Evolutionary conservation across 2,329 filamentous ascomycete species (phyloP), one percentile per base, ranked within the genome.

Genomic region (Fusarium succisae): DNA sequence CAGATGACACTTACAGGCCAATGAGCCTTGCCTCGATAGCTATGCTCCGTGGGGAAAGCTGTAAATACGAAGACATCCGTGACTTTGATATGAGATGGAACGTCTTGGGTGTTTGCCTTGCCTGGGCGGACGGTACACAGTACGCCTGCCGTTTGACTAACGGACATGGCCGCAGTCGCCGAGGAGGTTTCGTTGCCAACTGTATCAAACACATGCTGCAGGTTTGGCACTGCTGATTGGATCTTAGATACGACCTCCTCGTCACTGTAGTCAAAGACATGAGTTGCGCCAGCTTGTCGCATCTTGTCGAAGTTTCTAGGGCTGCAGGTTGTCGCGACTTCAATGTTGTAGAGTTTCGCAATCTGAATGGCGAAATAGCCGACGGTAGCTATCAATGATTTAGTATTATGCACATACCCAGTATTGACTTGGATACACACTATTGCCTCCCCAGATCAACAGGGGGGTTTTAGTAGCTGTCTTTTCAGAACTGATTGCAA

Each of bases 51-150:
- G 8, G 83, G 67, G 44, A 86, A 86, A 0, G 81, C 82, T 1
- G 83, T 85, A 77, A 81, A 85, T 1, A 86, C 84, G 17, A 86
- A 73, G 1, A 86, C 83, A 74, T 85, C 84, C 0, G 81, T 83
- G 3, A 86, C 80, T 22, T 78, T 79, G 2, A 81, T 77, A 2
- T 76, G 70, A 10, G 74, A 55, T 0, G 78, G 67, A 0, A 85
- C 82, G 43, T 79, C 66, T 24, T 83, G 77, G 0, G 83, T 86
- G 56, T 83, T 79, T 0, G 78, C 81, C 53, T 84, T 85, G 2
- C 82, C 83, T 0, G 83, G 84, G 6, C 84, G 67, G 8, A 86
- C 83, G 0, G 84, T 87, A 61, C 84, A 86, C 2, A 86, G 58
- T 1, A 53, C 51, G 1, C 83, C 82, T 1, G 71, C 66, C 0